Conservation (phyloP, 2,329 filamentous ascomycete species). For the Pseudocercospora eumusae region DNA sequence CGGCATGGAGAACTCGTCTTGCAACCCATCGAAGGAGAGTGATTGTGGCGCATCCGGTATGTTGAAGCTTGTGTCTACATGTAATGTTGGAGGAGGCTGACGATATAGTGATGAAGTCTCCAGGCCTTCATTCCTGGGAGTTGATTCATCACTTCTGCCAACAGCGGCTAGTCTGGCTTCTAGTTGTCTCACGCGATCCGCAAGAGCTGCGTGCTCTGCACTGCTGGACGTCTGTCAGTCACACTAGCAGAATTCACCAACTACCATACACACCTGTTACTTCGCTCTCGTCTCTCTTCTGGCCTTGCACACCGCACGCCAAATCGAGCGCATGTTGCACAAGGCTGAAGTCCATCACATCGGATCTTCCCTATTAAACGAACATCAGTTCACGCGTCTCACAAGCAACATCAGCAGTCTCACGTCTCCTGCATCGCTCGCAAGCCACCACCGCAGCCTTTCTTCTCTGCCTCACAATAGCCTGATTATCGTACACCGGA, state of each 20-base stretch:
- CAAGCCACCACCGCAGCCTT: constrained; percentile 14
- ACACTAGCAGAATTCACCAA: neutral
- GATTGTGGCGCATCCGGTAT: constrained; percentile 1
- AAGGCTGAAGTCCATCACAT: constrained; percentile 23
- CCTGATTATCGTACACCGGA: constrained; percentile 22
- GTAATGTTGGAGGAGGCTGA: constrained; percentile 18
- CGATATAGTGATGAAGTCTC: neutral
- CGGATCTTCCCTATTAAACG: constrained; percentile 21
- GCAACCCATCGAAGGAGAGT: constrained; percentile 13
- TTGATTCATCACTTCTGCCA: constrained; percentile 11
- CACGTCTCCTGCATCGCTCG: too few species aligned
- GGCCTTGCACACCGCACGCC: constrained; percentile 22
- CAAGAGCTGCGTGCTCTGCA: constrained; percentile 22
- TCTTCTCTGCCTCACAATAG: constrained; percentile 18
- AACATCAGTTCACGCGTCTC: constrained; percentile 13
- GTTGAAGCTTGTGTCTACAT: constrained; percentile 24
- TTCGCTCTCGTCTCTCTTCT: constrained; percentile 22
- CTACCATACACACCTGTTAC: constrained; percentile 18
- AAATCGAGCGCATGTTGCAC: constrained; percentile 24
- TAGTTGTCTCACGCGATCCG: constrained; percentile 24
- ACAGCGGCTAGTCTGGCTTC: constrained; percentile 24
- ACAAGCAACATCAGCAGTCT: constrained; percentile 11
- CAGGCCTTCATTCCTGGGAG: constrained; percentile 1
- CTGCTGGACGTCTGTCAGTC: constrained; percentile 8
- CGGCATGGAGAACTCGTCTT: constrained; percentile 16